Evolutionary conservation across 768 basidiomycete genomes (phyloP).

Genomic region (Naganishia friedmannii): DNA sequence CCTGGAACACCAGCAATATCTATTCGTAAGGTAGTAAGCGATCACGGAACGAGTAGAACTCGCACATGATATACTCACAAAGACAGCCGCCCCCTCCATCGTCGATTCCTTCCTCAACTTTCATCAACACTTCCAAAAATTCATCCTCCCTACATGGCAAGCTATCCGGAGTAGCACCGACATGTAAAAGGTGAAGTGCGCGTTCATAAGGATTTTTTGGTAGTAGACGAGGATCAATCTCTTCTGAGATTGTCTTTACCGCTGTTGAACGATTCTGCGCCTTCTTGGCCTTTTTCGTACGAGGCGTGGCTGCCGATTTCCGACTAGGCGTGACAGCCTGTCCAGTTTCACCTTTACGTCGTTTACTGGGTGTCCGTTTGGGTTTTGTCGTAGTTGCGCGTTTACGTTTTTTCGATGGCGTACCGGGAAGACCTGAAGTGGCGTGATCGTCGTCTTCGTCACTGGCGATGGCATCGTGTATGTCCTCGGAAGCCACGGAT

Average conservation of each 20-base stretch:
- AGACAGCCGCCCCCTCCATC: slow-evolving; percentile 93
- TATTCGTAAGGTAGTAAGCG: slow-evolving; percentile 47
- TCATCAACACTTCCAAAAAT: slow-evolving; percentile 68
- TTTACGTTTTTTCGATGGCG: slow-evolving; percentile 29
- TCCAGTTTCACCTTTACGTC: slow-evolving; percentile 37
- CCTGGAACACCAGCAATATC: slow-evolving; percentile 99
- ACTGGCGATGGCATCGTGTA: slow-evolving; percentile 14
- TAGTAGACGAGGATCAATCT: slow-evolving; percentile 55
- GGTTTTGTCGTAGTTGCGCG: slow-evolving; percentile 29
- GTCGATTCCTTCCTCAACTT: slow-evolving; percentile 79
- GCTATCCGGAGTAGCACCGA: slow-evolving; percentile 82
- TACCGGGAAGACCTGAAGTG: slow-evolving; percentile 41
- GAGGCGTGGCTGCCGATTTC: slow-evolving; percentile 35
- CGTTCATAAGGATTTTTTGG: slow-evolving; percentile 77
- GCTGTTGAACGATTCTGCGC: not conserved
- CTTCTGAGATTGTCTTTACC: slow-evolving; percentile 37
- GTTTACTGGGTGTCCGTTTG: slow-evolving; percentile 39
- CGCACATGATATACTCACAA: slow-evolving; percentile 60
- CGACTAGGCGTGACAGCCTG: slow-evolving; percentile 59
- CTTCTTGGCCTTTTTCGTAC: slow-evolving; percentile 5
- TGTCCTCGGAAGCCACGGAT: slow-evolving; percentile 27
- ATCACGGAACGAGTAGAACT: not conserved
- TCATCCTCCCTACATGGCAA: slow-evolving; percentile 87
- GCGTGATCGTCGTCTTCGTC: slow-evolving; percentile 28
- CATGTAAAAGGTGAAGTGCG: slow-evolving; percentile 86